phyloP scores from a whole-genome alignment of 768 basidiomycete species.

The Cytidiella melzeri region DNA sequence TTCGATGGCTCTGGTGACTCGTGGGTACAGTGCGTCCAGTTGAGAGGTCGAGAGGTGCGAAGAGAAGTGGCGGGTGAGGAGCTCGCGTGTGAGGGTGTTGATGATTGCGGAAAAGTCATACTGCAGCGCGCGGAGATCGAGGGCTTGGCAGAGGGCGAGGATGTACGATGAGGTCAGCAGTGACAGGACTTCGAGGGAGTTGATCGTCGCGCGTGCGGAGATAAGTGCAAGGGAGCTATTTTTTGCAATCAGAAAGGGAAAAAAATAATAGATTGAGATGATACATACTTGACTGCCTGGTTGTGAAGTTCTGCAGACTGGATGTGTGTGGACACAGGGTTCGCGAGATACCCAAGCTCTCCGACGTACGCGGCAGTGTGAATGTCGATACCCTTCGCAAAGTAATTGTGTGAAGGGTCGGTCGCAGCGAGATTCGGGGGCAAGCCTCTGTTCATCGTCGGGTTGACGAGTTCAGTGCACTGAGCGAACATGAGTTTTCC shows the following conservation, averaged over 20 bases:
- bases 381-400: conserved; percentile 82
- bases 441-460: conserved; percentile 77
- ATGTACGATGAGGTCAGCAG: conserved; percentile 71
- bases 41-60: conserved; percentile 30
- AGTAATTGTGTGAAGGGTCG: conserved; percentile 78
- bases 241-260: not conserved
- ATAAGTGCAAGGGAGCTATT: conserved; percentile 75
- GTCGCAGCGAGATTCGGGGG: conserved; percentile 76
- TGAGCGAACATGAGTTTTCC: conserved; percentile 49
- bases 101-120: conserved; percentile 52
- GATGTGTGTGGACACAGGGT: conserved; percentile 78
- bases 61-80: conserved; percentile 42
- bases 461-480: conserved; percentile 68
- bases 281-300: conserved; percentile 78
- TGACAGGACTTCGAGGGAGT: conserved; percentile 72
- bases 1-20: conserved; percentile 38
- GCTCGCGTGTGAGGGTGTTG: conserved; percentile 40
- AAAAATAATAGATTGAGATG: too few species aligned
- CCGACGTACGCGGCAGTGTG: conserved; percentile 75
- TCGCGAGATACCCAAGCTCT: conserved; percentile 78
- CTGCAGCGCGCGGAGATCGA: conserved; percentile 77
- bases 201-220: conserved; percentile 74
- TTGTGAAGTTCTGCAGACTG: conserved; percentile 92
- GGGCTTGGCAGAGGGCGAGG: conserved; percentile 76
- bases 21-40: conserved; percentile 27